A percentile compares a stretch with the other conserved stretches of the same genome.
phyloP scores from a whole-genome alignment of 805 yeast species.

The Kluyveromyces nonfermentans region DNA sequence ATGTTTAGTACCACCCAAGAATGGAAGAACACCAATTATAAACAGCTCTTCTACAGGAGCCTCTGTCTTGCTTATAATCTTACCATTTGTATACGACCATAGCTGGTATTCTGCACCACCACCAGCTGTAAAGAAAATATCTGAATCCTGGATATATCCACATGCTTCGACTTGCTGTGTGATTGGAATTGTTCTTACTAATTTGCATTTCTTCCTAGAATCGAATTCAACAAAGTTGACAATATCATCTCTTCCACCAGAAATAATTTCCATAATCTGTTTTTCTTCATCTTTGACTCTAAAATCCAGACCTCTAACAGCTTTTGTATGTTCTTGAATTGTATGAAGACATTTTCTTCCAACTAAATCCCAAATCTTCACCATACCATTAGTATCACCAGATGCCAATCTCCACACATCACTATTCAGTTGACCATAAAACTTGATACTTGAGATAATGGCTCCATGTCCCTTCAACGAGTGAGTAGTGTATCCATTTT shows the following conservation, averaged over 20 bases:
- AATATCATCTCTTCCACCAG: conserved; percentile 87
- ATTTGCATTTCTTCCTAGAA: conserved; percentile 41
- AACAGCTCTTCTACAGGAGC: conserved; percentile 66
- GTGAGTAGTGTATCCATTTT: conserved; percentile 81
- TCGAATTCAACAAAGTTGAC: conserved; percentile 42
- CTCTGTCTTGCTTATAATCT: conserved; percentile 31
- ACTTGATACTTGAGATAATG: conserved; percentile 65
- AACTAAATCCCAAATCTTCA: conserved; percentile 55
- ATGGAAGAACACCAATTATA: conserved; percentile 48
- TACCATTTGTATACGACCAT: conserved; percentile 48
- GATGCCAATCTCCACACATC: conserved; percentile 71
- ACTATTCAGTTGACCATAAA: conserved; percentile 64
- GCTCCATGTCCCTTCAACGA: conserved; percentile 90
- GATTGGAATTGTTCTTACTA: conserved; percentile 59
- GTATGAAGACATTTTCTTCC: conserved; percentile 60
- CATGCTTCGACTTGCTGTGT: conserved; percentile 64
- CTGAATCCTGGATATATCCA: conserved; percentile 42
- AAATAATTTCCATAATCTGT: conserved; percentile 46
- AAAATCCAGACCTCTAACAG: conserved; percentile 80
- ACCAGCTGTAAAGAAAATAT: conserved; percentile 64
- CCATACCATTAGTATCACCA: conserved; percentile 50
- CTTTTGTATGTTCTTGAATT: conserved; percentile 66
- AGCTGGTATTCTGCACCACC: conserved; percentile 58
- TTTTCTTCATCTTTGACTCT: conserved; percentile 23
- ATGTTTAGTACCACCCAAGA: conserved; percentile 29